Evolutionary conservation across 208 protist genomes (phyloP).

Genomic region (Phytomonas sp.): DNA sequence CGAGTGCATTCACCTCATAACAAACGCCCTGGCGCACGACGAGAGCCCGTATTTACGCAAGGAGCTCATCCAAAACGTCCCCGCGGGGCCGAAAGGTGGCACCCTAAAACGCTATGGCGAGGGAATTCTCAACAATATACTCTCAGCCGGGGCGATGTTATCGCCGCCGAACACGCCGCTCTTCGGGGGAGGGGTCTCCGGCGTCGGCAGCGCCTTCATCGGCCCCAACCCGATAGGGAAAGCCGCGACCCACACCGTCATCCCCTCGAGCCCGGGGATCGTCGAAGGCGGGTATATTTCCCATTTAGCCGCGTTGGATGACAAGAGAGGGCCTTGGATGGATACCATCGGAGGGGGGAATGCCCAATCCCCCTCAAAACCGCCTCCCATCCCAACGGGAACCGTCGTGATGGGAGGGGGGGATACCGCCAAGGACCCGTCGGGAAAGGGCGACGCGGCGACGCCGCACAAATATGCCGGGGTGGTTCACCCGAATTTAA

Average conservation of each 20-base stretch:
- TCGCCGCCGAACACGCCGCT: conserved; percentile 8
- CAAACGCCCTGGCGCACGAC: conserved; percentile 22
- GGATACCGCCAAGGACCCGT: no score
- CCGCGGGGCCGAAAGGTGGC: not conserved
- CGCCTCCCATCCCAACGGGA: no score
- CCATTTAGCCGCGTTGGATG: no score
- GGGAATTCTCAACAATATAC: not conserved
- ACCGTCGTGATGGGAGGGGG: no score
- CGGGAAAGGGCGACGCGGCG: conserved; percentile 1
- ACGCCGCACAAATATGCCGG: conserved; percentile 2
- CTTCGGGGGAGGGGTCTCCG: not conserved
- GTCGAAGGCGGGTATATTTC: no score
- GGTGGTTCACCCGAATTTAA: conserved; percentile 12
- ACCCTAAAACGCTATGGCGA: not conserved
- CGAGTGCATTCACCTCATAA: conserved; percentile 40
- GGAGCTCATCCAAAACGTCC: conserved; percentile 17
- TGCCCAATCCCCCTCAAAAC: no score
- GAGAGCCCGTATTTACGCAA: conserved; percentile 1
- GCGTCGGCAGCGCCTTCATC: not conserved
- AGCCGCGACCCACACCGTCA: not conserved
- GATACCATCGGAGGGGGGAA: no score
- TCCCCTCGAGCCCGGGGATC: no score
- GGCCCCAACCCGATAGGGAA: not conserved
- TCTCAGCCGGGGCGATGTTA: not conserved
- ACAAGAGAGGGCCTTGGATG: no score